Conservation (phyloP, 495 filamentous ascomycete genomes). For the Glonium stellatum region DNA sequence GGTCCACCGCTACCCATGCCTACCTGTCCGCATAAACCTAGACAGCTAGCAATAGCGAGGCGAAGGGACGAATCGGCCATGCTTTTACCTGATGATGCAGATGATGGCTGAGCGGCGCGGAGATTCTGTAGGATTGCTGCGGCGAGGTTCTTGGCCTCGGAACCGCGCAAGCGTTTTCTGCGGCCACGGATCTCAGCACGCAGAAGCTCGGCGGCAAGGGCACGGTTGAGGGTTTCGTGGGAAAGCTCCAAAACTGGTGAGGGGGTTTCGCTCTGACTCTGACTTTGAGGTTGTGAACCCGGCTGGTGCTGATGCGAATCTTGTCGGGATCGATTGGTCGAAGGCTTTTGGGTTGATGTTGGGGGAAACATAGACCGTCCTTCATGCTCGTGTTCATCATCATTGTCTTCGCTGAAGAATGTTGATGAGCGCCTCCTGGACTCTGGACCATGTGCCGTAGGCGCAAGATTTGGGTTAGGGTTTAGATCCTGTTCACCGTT, state of each 20-base stretch:
- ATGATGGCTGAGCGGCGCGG: constrained; percentile 14
- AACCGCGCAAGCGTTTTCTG: constrained; percentile 31
- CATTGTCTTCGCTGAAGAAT: constrained; percentile 16
- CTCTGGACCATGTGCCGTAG: constrained; percentile 31
- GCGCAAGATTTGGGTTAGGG: constrained; percentile 15
- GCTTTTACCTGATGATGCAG: constrained; percentile 9
- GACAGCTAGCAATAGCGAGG: constrained; percentile 31
- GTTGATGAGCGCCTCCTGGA: constrained; percentile 28
- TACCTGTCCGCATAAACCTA: constrained; percentile 30
- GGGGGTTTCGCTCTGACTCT: neutral
- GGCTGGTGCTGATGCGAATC: neutral
- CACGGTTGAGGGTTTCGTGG: constrained; percentile 30
- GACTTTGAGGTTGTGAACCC: neutral
- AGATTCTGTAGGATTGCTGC: constrained; percentile 30
- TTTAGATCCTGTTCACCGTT: constrained; percentile 51
- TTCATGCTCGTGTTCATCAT: neutral
- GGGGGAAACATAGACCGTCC: constrained; percentile 1
- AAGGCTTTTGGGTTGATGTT: neutral
- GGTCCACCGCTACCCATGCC: constrained; percentile 30
- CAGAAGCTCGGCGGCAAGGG: constrained; percentile 34
- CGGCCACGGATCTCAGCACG: constrained; percentile 33
- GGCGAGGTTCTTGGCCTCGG: constrained; percentile 37
- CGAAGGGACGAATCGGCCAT: constrained; percentile 26
- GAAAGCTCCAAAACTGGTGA: neutral
- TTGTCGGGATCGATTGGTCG: neutral